phyloP scores from a whole-genome alignment of 176 grass and related monocot genomes.

The Neostapfia colusana region DNA sequence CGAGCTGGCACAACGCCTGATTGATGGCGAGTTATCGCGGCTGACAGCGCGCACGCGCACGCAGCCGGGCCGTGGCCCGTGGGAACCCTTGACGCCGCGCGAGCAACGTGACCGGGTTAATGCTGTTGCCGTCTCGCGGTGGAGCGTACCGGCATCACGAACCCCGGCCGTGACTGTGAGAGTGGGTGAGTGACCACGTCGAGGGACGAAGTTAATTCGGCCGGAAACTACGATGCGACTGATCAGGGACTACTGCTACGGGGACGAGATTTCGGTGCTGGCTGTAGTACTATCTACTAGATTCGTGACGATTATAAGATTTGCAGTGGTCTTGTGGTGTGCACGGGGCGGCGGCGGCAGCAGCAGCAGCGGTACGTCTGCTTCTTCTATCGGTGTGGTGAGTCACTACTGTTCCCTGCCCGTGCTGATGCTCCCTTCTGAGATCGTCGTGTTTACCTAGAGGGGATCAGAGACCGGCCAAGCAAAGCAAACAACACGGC shows the following conservation, averaged over 20 bases:
- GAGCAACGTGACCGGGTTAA: conserved; percentile 28
- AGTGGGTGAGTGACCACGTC: neutral
- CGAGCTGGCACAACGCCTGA: neutral
- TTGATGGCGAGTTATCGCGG: conserved; percentile 36
- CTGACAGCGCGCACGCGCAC: conserved; percentile 31
- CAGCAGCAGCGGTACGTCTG: neutral
- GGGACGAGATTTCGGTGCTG: neutral
- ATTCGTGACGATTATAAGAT: too few species aligned
- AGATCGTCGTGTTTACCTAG: too few species aligned
- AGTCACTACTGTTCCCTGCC: neutral
- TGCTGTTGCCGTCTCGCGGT: neutral
- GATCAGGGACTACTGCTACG: neutral
- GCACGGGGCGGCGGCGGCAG: too few species aligned
- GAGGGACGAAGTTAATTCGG: neutral
- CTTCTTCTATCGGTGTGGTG: neutral
- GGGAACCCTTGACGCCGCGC: neutral
- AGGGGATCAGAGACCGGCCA: too few species aligned
- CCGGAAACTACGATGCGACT: neutral
- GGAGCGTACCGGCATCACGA: neutral
- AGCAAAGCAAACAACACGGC: too few species aligned
- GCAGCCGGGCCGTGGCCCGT: conserved; percentile 2
- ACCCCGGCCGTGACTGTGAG: too few species aligned
- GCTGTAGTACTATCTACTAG: neutral
- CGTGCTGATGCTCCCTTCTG: conserved; percentile 8
- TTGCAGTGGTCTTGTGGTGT: neutral